A percentile compares a stretch with the other conserved stretches of the same genome.
phyloP scores from a whole-genome alignment of 257 asterid species.

The Solanum etuberosum region DNA sequence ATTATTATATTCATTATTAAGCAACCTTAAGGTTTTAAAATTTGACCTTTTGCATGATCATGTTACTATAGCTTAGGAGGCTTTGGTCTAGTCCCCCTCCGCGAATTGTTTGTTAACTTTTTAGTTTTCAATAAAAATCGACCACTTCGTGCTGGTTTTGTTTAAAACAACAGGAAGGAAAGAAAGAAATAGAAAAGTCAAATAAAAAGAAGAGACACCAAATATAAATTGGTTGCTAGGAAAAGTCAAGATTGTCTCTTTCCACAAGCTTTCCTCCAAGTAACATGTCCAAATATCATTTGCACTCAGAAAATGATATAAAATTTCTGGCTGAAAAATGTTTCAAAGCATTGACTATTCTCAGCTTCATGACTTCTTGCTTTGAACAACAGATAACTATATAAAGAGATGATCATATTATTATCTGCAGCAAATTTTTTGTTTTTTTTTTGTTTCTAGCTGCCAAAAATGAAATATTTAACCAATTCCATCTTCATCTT shows the following conservation, averaged over 20 bases:
- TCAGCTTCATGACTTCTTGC: not conserved
- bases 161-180: conserved; percentile 13
- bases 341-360: not conserved
- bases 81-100: not conserved
- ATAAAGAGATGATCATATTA: not conserved
- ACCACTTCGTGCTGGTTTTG: not conserved
- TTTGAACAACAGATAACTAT: not conserved
- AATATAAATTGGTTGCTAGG: not conserved
- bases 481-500: not conserved
- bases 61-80: not conserved
- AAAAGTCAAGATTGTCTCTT: not conserved
- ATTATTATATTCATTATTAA: not conserved
- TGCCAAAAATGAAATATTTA: not conserved
- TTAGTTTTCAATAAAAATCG: not conserved
- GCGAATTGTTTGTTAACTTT: not conserved
- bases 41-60: not conserved
- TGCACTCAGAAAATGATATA: not conserved
- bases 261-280: not conserved
- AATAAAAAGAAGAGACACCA: not conserved
- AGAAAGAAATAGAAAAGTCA: not conserved
- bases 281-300: not conserved
- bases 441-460: not conserved
- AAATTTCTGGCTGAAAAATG: not conserved
- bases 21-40: not conserved
- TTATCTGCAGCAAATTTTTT: not conserved